Conservation (phyloP, 169 alveolate genomes). For the Toxoplasma gondii region DNA sequence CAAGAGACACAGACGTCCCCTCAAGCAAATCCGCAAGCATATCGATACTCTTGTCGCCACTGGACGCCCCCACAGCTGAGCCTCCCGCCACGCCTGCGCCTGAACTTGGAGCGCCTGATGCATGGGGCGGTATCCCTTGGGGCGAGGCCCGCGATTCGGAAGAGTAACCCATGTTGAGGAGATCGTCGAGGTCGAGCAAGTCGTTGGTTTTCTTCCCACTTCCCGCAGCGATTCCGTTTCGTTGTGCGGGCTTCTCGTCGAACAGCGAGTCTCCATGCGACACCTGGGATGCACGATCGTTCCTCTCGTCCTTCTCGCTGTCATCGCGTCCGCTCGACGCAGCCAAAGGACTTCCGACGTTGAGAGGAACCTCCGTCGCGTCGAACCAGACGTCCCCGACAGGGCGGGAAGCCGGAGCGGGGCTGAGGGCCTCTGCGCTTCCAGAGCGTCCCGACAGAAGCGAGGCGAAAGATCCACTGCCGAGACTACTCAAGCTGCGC, state of each 20-base stretch:
- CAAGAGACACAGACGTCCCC: slow-evolving; percentile 39
- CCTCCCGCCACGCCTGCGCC: neutral
- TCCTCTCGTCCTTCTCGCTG: neutral
- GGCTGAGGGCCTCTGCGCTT: neutral
- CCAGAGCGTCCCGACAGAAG: neutral
- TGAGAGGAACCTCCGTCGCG: slow-evolving; percentile 49
- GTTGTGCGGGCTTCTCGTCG: neutral
- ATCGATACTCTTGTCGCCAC: neutral
- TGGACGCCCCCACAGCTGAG: neutral
- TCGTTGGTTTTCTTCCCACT: neutral
- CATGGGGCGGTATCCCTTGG: neutral
- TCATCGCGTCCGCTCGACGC: neutral
- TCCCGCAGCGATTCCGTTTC: neutral
- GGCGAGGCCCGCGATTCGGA: slow-evolving; percentile 13
- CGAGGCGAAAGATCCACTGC: neutral
- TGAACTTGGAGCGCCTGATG: neutral
- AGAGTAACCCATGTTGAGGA: neutral
- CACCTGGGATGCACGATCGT: neutral
- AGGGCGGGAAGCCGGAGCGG: slow-evolving; percentile 17
- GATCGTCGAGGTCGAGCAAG: slow-evolving; percentile 42
- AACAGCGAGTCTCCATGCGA: neutral
- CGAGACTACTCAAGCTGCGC: neutral
- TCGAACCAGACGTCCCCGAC: slow-evolving; percentile 54
- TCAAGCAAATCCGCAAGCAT: slow-evolving; percentile 40
- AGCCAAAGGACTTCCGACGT: neutral